Percentiles rank a stretch among this genome's conserved stretches.
Conservation (phyloP, 306 rosid species). For the Medicago ruthenica region DNA sequence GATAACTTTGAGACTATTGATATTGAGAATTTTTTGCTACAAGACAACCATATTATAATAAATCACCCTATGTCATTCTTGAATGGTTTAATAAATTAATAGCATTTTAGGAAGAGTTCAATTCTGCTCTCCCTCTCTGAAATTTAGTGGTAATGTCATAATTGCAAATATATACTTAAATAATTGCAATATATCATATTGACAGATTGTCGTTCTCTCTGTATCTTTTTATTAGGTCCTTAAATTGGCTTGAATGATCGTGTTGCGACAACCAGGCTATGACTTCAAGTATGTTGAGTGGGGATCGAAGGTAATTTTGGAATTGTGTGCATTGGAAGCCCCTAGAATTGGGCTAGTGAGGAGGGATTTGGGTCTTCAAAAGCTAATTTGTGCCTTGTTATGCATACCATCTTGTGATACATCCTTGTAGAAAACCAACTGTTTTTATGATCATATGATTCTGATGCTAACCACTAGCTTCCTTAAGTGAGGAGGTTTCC, state of each 20-base stretch:
- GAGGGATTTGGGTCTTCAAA: slow-evolving; percentile 18
- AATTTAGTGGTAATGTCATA: slow-evolving; percentile 11
- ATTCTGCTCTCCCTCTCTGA: not conserved
- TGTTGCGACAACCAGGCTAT: slow-evolving; percentile 60
- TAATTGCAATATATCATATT: slow-evolving; percentile 30
- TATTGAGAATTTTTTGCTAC: slow-evolving; percentile 18
- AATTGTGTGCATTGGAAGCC: slow-evolving; percentile 23
- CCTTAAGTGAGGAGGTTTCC: slow-evolving; percentile 1
- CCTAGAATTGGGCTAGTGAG: slow-evolving; percentile 9
- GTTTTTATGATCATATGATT: slow-evolving; percentile 31
- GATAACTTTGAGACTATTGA: not conserved
- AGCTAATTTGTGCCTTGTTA: slow-evolving; percentile 4
- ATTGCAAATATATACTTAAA: not conserved
- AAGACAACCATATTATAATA: not conserved
- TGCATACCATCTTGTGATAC: not conserved
- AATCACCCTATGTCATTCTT: not conserved
- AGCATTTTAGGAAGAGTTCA: slow-evolving; percentile 14
- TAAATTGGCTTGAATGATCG: slow-evolving; percentile 79
- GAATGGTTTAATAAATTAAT: not conserved
- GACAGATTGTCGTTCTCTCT: slow-evolving; percentile 25
- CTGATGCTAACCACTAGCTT: slow-evolving; percentile 13
- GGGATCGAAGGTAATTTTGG: slow-evolving; percentile 79
- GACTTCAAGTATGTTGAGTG: slow-evolving; percentile 84
- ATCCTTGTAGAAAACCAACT: not conserved
- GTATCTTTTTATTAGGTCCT: slow-evolving; percentile 50